Evolutionary conservation across 2,329 filamentous ascomycete species (phyloP).

Genomic region (Acrodontium crateriforme): DNA sequence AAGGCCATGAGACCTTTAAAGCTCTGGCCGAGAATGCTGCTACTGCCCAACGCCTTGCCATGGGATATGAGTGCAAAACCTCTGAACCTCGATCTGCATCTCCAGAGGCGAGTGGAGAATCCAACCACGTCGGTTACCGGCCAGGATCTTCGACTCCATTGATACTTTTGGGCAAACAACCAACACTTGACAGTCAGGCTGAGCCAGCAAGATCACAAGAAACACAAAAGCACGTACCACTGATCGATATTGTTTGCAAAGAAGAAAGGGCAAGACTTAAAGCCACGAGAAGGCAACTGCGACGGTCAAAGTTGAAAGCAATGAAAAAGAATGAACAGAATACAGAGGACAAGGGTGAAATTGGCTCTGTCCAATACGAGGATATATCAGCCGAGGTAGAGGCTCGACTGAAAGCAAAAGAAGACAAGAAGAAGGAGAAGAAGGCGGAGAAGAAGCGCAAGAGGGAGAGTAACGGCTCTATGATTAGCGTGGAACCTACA

Average conservation of each 20-base stretch:
- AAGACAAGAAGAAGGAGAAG: constrained; percentile 13
- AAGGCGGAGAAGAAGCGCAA: constrained; percentile 22
- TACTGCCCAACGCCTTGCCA: constrained; percentile 9
- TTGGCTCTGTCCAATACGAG: constrained; percentile 17
- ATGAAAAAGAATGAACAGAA: not conserved
- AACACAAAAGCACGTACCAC: not conserved
- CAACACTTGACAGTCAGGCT: not conserved
- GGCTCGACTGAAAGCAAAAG: constrained; percentile 19
- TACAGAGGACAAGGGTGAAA: constrained; percentile 3
- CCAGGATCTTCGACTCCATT: no score
- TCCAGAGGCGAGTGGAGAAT: not conserved
- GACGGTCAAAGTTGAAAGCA: not conserved
- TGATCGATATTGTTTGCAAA: not conserved
- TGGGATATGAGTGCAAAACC: not conserved
- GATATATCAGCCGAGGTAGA: constrained; percentile 20
- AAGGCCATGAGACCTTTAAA: constrained; percentile 12
- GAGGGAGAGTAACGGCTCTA: constrained; percentile 18
- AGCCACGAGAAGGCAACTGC: not conserved
- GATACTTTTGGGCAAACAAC: no score
- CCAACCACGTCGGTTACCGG: not conserved
- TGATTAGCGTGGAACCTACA: no score
- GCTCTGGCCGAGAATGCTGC: constrained; percentile 11
- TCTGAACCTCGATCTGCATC: not conserved
- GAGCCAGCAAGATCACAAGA: no score
- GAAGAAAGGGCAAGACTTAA: not conserved